phyloP scores from a whole-genome alignment of 2,329 filamentous ascomycete genomes.

The Biscogniauxia mediterranea region DNA sequence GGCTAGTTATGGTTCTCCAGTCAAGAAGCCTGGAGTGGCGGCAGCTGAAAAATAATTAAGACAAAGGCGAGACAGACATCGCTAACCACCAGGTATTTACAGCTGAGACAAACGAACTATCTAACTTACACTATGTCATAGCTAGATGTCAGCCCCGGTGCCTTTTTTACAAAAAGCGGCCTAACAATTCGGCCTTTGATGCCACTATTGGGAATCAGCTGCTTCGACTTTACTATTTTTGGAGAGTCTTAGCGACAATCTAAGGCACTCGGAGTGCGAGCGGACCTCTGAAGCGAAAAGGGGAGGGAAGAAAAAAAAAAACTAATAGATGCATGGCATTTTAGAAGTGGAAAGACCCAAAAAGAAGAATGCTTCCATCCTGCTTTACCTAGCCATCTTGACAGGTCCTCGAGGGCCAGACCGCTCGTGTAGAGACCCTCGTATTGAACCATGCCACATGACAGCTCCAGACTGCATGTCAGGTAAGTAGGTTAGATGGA shows the following conservation, averaged over 20 bases:
- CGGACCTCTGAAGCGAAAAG: not conserved
- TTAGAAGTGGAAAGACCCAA: not conserved
- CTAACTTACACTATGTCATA: too few relatives aligned
- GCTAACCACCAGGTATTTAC: not conserved
- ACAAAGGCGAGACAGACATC: not conserved
- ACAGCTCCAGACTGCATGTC: not conserved
- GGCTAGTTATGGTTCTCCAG: not conserved
- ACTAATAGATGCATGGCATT: not conserved
- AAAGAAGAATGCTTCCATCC: not conserved
- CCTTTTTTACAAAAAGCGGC: not conserved
- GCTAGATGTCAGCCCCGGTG: not conserved
- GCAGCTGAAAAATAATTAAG: not conserved
- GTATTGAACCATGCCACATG: not conserved
- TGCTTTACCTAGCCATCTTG: not conserved
- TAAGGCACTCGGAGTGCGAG: not conserved
- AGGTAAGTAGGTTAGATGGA: not conserved
- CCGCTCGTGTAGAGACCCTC: not conserved
- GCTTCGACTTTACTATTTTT: not conserved
- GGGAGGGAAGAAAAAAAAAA: not conserved
- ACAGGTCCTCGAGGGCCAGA: not conserved
- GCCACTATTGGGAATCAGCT: not conserved
- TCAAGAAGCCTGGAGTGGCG: not conserved
- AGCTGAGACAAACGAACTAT: not conserved
- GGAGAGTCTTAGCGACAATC: not conserved
- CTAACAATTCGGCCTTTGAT: not conserved